phyloP scores from a whole-genome alignment of 2,329 filamentous ascomycete species.

The Didymella sp. region DNA sequence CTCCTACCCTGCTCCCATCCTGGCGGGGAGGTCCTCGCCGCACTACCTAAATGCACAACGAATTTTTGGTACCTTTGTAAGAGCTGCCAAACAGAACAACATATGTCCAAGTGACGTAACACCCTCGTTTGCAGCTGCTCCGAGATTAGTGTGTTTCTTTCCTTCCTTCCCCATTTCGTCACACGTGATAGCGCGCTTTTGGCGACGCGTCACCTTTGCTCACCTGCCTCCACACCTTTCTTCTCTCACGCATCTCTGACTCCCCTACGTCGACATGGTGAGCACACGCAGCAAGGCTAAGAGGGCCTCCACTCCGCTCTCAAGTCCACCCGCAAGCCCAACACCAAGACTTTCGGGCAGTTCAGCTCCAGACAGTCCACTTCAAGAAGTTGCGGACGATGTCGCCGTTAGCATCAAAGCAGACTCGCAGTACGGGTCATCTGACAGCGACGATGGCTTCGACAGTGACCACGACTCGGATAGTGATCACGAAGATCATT shows the following conservation, averaged over 20 bases:
- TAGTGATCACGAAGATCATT: constrained; percentile 4
- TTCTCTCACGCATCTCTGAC: background rate
- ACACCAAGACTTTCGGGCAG: background rate
- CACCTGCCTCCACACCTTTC: background rate
- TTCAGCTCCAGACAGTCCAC: background rate
- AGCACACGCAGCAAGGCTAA: background rate
- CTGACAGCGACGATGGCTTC: constrained; percentile 1
- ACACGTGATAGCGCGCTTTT: constrained; percentile 11
- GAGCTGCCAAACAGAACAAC: no score
- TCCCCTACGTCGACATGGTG: background rate
- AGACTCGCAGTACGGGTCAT: background rate
- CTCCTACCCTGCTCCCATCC: background rate
- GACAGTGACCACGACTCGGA: background rate
- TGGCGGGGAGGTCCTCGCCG: no score
- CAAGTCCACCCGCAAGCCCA: constrained; percentile 6
- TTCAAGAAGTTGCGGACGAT: background rate
- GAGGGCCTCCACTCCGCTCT: background rate
- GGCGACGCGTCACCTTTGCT: constrained; percentile 1
- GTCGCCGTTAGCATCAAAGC: background rate
- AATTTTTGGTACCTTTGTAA: no score
- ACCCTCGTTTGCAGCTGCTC: background rate
- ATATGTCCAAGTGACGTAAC: background rate
- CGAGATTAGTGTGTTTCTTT: background rate
- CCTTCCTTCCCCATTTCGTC: constrained; percentile 1
- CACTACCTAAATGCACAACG: no score